Conservation (phyloP, 148 eudicot genomes). For the Fagopyrum tataricum region DNA sequence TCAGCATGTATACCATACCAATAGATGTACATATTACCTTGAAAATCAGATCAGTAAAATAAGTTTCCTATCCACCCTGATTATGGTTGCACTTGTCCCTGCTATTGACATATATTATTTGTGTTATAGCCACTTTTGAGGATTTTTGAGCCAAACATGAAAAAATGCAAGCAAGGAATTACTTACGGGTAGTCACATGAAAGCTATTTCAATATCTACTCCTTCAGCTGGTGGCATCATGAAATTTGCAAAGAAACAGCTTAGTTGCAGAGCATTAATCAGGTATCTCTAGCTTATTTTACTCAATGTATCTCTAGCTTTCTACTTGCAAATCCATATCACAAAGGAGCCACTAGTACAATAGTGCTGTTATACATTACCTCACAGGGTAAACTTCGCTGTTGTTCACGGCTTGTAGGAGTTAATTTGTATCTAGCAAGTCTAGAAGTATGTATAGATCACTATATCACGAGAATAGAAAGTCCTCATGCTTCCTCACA, state of each 20-base stretch:
- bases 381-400: background rate
- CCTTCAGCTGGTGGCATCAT: conserved; percentile 93
- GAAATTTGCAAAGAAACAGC: conserved; percentile 95
- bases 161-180: conserved; percentile 87
- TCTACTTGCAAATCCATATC: too few species aligned
- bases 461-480: conserved; percentile 17
- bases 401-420: background rate
- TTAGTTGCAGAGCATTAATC: conserved; percentile 74
- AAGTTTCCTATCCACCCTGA: conserved; percentile 21
- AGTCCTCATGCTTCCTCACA: conserved; percentile 25
- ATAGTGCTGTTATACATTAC: too few species aligned
- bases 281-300: conserved; percentile 35
- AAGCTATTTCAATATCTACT: conserved; percentile 90
- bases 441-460: conserved; percentile 2
- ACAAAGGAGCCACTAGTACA: too few species aligned
- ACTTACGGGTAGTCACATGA: conserved; percentile 86
- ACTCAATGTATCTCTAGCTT: too few species aligned
- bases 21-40: too few species aligned
- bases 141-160: conserved; percentile 92
- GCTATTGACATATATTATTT: conserved; percentile 18
- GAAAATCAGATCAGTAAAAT: too few species aligned
- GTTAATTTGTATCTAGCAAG: background rate
- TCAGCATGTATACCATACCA: too few species aligned
- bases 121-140: conserved; percentile 82
- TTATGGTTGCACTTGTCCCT: conserved; percentile 11